These are phyloP conservation scores for Aspergillus cejpii DNA, from an alignment of 2,329 filamentous ascomycete species.

Conservation along the genomic window DNA sequence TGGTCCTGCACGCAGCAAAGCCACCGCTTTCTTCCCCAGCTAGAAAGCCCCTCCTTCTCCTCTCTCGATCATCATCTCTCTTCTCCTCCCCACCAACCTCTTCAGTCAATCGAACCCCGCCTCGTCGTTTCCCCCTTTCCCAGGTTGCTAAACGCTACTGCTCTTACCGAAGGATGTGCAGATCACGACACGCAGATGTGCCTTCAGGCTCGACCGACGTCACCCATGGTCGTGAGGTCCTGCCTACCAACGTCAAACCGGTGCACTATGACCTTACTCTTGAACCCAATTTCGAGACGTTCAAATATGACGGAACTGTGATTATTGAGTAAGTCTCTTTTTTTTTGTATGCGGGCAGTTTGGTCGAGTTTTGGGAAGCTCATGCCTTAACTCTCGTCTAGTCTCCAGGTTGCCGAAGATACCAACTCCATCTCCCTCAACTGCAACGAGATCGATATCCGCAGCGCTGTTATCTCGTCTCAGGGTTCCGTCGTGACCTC, in stretches of 20 bases:
- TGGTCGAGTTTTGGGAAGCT: slow-evolving; percentile 1
- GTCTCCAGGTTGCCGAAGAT: slow-evolving; percentile 75
- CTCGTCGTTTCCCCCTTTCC: slow-evolving; percentile 23
- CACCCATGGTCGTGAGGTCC: slow-evolving; percentile 66
- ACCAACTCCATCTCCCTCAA: slow-evolving; percentile 82
- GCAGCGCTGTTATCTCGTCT: slow-evolving; percentile 61
- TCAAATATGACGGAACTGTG: slow-evolving; percentile 79
- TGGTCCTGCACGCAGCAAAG: slow-evolving; percentile 30
- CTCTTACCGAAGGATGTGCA: slow-evolving; percentile 72
- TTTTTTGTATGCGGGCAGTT: not conserved
- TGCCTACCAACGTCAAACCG: slow-evolving; percentile 89
- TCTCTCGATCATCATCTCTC: slow-evolving; percentile 19
- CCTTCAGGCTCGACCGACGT: slow-evolving; percentile 53
- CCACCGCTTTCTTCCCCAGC: slow-evolving; percentile 30
- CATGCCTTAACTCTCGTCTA: slow-evolving; percentile 21
- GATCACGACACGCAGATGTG: slow-evolving; percentile 53
- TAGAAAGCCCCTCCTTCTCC: slow-evolving; percentile 22
- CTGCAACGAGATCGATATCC: slow-evolving; percentile 77
- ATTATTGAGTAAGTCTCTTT: slow-evolving; percentile 59
- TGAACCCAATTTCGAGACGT: slow-evolving; percentile 82
- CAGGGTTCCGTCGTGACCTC: slow-evolving; percentile 51
- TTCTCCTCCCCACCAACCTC: slow-evolving; percentile 19
- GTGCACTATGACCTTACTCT: slow-evolving; percentile 84
- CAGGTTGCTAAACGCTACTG: slow-evolving; percentile 52
- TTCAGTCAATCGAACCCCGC: slow-evolving; percentile 17